These are phyloP conservation scores for Alloteropsis angusta DNA, from an alignment of 202 grass and related monocot genomes.

Conservation along the genomic window DNA sequence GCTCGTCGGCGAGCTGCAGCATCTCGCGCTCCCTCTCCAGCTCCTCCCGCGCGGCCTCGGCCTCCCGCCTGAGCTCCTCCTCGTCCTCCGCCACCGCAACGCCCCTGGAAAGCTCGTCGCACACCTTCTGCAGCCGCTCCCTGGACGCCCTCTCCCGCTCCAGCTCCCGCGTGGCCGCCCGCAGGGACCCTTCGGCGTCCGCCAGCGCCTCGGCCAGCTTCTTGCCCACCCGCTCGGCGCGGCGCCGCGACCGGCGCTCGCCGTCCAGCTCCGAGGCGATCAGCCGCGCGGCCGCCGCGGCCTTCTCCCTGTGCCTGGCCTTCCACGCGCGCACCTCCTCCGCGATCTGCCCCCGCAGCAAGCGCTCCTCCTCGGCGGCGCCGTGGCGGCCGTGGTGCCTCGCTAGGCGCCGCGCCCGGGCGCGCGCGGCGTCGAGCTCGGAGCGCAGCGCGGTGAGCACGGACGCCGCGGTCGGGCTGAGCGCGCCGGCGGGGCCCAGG, in stretches of 20 bases:
- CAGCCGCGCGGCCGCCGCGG: constrained; percentile 20
- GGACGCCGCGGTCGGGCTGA: constrained; percentile 35
- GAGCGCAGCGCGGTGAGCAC: constrained; percentile 50
- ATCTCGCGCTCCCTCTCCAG: constrained; percentile 66
- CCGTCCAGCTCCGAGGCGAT: constrained; percentile 42
- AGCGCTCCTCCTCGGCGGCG: background rate
- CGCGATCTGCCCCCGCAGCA: background rate
- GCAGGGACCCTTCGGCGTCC: constrained; percentile 25
- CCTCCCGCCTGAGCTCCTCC: constrained; percentile 44
- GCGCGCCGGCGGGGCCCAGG: constrained; percentile 22
- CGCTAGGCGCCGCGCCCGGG: constrained; percentile 26
- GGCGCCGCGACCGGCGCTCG: constrained; percentile 48
- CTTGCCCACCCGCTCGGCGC: constrained; percentile 42
- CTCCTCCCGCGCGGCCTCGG: constrained; percentile 36
- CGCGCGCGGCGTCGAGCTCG: constrained; percentile 41
- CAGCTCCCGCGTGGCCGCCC: constrained; percentile 37
- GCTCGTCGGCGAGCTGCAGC: constrained; percentile 72
- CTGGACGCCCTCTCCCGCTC: constrained; percentile 49
- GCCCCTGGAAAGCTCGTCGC: constrained; percentile 46
- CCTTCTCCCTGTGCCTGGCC: constrained; percentile 50
- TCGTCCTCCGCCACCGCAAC: constrained; percentile 1
- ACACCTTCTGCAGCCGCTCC: constrained; percentile 49
- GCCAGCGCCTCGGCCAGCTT: constrained; percentile 51
- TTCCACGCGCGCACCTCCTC: constrained; percentile 51
- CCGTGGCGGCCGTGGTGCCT: background rate